phyloP scores from a whole-genome alignment of 129 eudicot genomes.

The Silybum marianum region DNA sequence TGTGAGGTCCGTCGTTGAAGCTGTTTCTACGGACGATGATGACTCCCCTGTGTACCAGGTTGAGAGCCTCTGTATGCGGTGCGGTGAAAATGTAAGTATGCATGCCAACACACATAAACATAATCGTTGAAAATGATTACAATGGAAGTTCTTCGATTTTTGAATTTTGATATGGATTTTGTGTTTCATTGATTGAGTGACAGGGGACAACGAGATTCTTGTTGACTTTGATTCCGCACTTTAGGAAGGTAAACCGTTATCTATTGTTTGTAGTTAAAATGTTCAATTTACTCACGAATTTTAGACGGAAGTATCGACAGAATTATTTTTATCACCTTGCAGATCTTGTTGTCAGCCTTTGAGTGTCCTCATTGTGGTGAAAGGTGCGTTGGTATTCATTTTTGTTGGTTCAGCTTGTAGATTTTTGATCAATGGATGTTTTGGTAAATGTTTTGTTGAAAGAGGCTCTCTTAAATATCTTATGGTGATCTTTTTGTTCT shows the following conservation, averaged over 20 bases:
- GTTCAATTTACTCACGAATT: background rate
- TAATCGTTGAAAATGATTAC: background rate
- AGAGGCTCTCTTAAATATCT: background rate
- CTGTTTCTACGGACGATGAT: slow-evolving; percentile 53
- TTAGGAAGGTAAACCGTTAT: slow-evolving; percentile 61
- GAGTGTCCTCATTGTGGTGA: slow-evolving; percentile 98
- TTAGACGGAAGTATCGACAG: background rate
- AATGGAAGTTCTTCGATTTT: background rate
- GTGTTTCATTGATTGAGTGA: slow-evolving; percentile 15
- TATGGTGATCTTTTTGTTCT: background rate
- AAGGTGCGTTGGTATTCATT: slow-evolving; percentile 49
- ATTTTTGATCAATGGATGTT: background rate
- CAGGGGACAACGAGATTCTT: slow-evolving; percentile 92
- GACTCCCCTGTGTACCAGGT: slow-evolving; percentile 74
- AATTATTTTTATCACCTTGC: slow-evolving; percentile 30
- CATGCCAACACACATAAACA: background rate
- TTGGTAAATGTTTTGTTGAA: slow-evolving; percentile 3
- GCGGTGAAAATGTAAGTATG: slow-evolving; percentile 66
- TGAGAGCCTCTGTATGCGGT: slow-evolving; percentile 96
- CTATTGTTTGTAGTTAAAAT: background rate
- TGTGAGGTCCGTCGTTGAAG: slow-evolving; percentile 79
- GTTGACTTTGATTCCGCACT: slow-evolving; percentile 73
- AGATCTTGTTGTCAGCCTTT: slow-evolving; percentile 91
- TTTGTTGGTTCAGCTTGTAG: background rate
- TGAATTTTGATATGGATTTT: slow-evolving; percentile 1